Base-by-base conservation (phyloP, 208 protist genomes). In the Leptomonas pyrrhocoris region DNA sequence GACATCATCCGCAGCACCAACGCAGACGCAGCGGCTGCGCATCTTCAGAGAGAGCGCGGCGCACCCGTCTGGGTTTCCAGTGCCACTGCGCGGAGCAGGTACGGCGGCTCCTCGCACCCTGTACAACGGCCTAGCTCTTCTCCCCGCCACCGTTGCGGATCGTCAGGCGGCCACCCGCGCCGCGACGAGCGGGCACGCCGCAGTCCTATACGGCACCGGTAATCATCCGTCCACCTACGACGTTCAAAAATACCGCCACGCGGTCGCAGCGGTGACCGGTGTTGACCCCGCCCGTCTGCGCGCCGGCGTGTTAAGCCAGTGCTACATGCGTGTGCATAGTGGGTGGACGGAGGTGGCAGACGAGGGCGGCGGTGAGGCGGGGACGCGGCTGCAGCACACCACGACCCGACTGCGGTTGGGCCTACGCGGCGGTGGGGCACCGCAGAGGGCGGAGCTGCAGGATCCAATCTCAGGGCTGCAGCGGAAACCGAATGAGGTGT, bases 401-500 rank as follows among this genome's bases (percentile, higher is more conserved):
- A 48, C 57, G 13, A 55, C 65, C 23, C 65, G 60, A 9, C 54
- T 68, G 58, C 73, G 40, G 30, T 7, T 58, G 25, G 18, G 57
- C 56, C 6, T 34, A 8, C 31, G 16, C 2, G 57, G 57, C 31
- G 66, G 43, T 9, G 66, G 45, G 16, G 66, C 56, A 19, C 42
- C 36, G 25, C 61, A 51, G 1, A 27, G 46, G 15, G 2, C 27
- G n/a, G 73, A 55, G 23, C 58, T 78, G 51, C 69, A 46, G 36
- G 73, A 78, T 43, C 65, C 46, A 6, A 16, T 59, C 18, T 73
- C 73, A 8, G 73, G 73, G 0, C 64, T 67, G 40, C 12, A 46
- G 2, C 51, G 68, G 15, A 73, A 74, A 40, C 67, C 66, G 19
- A 79, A 66, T n/a, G 74, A 73, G 61, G 61, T 79, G 12, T 63